A percentile compares a stretch with the other conserved stretches of the same genome.
Evolutionary conservation across 192 early-diverging fungal species (phyloP).

Genomic region (Diversispora eburnea): DNA sequence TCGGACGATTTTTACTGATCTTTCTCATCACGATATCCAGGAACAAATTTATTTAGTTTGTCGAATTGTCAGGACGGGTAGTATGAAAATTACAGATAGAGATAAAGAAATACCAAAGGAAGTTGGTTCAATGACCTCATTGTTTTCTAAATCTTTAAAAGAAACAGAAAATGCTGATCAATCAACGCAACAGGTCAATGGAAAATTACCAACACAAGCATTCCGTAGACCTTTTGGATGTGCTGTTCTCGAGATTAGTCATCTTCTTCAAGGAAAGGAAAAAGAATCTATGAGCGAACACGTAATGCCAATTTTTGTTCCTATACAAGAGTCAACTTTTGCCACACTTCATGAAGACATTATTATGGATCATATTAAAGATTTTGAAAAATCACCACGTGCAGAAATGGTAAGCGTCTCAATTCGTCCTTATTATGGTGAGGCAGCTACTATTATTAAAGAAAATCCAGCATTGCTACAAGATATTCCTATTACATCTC

Average conservation of each 20-base stretch:
- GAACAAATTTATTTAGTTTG: conserved; percentile 58
- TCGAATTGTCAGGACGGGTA: conserved; percentile 56
- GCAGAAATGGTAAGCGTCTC: conserved; percentile 48
- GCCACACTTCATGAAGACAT: conserved; percentile 54
- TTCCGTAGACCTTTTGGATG: conserved; percentile 62
- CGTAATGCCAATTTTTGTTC: conserved; percentile 51
- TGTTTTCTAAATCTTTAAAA: conserved; percentile 17
- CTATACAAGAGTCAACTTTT: conserved; percentile 49
- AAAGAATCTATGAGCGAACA: conserved; percentile 36
- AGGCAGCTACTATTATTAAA: conserved; percentile 39
- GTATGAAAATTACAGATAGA: conserved; percentile 57
- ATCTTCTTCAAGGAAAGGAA: conserved; percentile 39
- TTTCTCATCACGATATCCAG: conserved; percentile 48
- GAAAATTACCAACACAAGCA: conserved; percentile 10
- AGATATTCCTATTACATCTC: conserved; percentile 44
- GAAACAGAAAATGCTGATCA: conserved; percentile 31
- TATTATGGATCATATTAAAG: conserved; percentile 44
- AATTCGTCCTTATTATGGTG: conserved; percentile 44
- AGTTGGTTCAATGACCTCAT: conserved; percentile 9
- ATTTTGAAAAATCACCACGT: conserved; percentile 40
- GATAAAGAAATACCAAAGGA: conserved; percentile 36
- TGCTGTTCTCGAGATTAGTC: conserved; percentile 50
- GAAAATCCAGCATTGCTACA: conserved; percentile 41
- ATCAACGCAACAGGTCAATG: neutral
- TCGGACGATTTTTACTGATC: conserved; percentile 57